Conservation (phyloP, 2,329 filamentous ascomycete genomes). For the Ophiostoma sp. region DNA sequence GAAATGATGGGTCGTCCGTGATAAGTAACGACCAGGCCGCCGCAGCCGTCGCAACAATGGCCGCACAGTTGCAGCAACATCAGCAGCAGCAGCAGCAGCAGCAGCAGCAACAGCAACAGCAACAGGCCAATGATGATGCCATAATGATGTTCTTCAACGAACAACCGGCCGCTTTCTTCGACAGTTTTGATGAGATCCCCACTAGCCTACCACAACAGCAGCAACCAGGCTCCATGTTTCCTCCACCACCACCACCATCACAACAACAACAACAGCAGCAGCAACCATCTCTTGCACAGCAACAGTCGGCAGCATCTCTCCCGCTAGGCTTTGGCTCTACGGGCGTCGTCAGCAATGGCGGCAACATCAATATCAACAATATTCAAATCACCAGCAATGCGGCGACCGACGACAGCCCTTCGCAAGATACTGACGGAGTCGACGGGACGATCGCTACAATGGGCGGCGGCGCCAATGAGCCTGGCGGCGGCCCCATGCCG, state of each 20-base stretch:
- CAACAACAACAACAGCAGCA: neutral
- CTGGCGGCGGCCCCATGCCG: constrained; percentile 45
- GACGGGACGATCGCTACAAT: neutral
- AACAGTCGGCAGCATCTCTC: neutral
- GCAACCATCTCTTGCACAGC: neutral
- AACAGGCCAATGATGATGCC: constrained; percentile 33
- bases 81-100: neutral
- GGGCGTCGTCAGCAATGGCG: neutral
- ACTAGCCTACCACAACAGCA: neutral
- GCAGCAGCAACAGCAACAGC: neutral
- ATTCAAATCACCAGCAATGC: constrained; percentile 27
- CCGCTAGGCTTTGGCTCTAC: neutral
- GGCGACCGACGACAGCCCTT: constrained; percentile 28
- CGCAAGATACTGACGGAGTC: neutral
- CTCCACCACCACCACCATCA: neutral
- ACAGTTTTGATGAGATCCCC: constrained; percentile 28
- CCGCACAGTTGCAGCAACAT: neutral
- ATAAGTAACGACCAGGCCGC: constrained; percentile 28
- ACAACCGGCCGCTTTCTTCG: constrained; percentile 38
- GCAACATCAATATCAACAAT: neutral
- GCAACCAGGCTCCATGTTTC: constrained; percentile 14
- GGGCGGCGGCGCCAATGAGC: constrained; percentile 9
- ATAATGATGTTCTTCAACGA: constrained; percentile 49
- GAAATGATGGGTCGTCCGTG: neutral
- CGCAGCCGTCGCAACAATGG: constrained; percentile 31